Percentiles rank a stretch among this genome's conserved stretches.
Conservation (phyloP, 176 grass and related monocot genomes). For the Avena eriantha region DNA sequence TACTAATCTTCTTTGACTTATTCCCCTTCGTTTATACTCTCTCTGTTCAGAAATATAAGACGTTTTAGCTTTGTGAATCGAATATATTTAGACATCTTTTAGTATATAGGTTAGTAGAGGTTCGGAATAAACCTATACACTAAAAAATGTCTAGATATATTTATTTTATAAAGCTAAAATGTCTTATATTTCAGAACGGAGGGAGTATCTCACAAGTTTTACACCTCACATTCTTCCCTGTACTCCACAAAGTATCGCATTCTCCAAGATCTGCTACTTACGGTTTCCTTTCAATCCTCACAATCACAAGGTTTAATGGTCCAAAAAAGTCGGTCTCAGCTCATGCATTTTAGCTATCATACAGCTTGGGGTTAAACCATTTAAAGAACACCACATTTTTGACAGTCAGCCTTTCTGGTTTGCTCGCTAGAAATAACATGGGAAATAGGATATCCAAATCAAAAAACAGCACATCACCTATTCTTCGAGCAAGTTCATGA, state of each 20-base stretch:
- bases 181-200: no score
- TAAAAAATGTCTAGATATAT: no score
- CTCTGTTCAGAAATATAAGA: no score
- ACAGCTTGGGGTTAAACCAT: neutral
- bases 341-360: constrained; percentile 9
- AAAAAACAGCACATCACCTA: neutral
- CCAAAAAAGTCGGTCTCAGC: neutral
- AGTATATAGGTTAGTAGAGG: no score
- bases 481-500: neutral
- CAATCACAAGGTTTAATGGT: neutral
- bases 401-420: neutral
- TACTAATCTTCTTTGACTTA: neutral
- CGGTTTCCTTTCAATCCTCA: neutral
- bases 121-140: no score
- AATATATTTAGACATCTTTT: no score
- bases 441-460: neutral
- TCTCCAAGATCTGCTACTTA: constrained; percentile 29
- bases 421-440: neutral
- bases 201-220: neutral
- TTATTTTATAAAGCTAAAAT: no score
- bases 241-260: constrained; percentile 2
- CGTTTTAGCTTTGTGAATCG: no score
- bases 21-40: no score
- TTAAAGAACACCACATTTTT: constrained; percentile 8
- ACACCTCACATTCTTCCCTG: neutral